Evolutionary conservation across 257 asterid species (phyloP).

Genomic region (Nyctanthes arbortristis): DNA sequence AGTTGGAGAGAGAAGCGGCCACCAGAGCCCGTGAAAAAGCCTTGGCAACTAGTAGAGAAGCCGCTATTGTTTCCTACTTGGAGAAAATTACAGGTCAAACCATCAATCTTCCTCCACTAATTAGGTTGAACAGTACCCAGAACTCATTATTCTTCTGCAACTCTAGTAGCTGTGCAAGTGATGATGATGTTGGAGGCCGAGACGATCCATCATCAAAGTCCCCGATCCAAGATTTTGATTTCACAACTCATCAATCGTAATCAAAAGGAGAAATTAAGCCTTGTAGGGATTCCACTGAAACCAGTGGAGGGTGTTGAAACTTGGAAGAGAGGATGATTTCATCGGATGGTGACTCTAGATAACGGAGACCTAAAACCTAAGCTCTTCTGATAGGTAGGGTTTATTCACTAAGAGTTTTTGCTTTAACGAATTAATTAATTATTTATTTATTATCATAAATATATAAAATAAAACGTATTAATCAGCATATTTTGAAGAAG

Average conservation of each 20-base stretch:
- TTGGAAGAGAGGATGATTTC: background rate
- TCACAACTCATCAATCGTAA: background rate
- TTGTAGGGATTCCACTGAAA: background rate
- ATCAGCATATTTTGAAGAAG: background rate
- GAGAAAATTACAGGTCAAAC: conserved; percentile 58
- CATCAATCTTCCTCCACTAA: conserved; percentile 32
- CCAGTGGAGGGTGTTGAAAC: background rate
- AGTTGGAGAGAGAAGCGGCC: conserved; percentile 36
- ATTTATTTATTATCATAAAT: background rate
- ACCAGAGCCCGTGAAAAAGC: conserved; percentile 46
- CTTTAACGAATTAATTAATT: background rate
- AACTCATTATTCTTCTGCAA: background rate
- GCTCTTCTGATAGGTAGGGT: background rate
- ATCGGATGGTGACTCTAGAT: background rate
- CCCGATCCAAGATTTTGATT: conserved; percentile 9
- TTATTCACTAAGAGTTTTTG: background rate
- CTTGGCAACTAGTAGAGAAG: conserved; percentile 44
- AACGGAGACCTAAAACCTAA: background rate
- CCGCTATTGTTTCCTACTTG: conserved; percentile 50
- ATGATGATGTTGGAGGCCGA: background rate
- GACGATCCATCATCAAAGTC: conserved; percentile 28
- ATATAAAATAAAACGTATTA: background rate
- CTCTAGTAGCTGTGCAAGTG: background rate
- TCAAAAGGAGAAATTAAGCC: conserved; percentile 6
- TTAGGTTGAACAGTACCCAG: background rate